Conservation (phyloP, 306 rosid species). For the Mimosa pudica region DNA sequence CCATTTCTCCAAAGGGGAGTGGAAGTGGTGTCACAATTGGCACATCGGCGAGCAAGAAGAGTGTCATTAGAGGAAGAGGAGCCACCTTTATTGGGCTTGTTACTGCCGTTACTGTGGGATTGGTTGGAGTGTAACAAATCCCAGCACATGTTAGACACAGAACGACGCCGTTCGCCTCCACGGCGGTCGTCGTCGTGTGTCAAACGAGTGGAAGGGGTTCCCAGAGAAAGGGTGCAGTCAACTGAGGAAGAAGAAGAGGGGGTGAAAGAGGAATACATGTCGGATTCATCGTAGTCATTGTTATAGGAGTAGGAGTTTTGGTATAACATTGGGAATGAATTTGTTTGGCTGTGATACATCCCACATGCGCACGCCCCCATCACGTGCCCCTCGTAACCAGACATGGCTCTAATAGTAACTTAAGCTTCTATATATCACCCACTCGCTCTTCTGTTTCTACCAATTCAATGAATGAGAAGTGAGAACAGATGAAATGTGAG, state of each 20-base stretch:
- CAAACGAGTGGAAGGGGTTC: slow-evolving; percentile 83
- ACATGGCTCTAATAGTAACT: slow-evolving; percentile 45
- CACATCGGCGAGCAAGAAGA: slow-evolving; percentile 92
- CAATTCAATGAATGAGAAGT: neutral
- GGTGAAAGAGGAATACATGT: slow-evolving; percentile 43
- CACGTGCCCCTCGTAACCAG: slow-evolving; percentile 63
- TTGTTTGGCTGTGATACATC: slow-evolving; percentile 54
- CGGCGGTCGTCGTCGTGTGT: slow-evolving; percentile 44
- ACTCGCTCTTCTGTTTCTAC: neutral
- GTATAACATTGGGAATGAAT: slow-evolving; percentile 61
- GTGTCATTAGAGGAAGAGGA: slow-evolving; percentile 48
- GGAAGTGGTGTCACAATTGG: slow-evolving; percentile 95
- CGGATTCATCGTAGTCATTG: slow-evolving; percentile 30
- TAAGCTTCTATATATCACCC: neutral
- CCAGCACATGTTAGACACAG: slow-evolving; percentile 56
- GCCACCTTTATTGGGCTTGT: slow-evolving; percentile 23
- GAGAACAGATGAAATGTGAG: slow-evolving; percentile 5
- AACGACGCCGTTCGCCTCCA: slow-evolving; percentile 36
- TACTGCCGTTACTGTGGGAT: slow-evolving; percentile 29
- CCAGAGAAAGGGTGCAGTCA: slow-evolving; percentile 94
- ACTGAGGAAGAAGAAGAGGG: slow-evolving; percentile 61
- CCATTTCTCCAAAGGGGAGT: slow-evolving; percentile 99
- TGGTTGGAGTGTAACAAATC: slow-evolving; percentile 67
- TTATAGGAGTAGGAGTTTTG: slow-evolving; percentile 34
- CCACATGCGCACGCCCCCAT: slow-evolving; percentile 74